Evolutionary conservation across 2,329 filamentous ascomycete genomes (phyloP).

Genomic region (Claviceps lovelessii): DNA sequence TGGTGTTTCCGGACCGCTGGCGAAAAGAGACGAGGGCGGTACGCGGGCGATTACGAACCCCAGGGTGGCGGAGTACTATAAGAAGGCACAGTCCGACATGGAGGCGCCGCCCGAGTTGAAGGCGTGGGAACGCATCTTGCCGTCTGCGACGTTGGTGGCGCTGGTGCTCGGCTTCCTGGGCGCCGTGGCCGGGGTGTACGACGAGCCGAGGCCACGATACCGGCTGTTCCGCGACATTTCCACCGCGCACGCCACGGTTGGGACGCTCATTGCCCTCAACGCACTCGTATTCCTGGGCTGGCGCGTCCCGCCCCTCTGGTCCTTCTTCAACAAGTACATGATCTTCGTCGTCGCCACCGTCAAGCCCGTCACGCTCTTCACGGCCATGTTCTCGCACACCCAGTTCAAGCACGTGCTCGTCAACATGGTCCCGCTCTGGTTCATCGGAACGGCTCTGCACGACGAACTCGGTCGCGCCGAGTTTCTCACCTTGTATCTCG

Average conservation of each 20-base stretch:
- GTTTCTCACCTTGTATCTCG: conserved; percentile 54
- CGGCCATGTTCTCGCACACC: conserved; percentile 57
- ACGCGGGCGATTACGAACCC: conserved; percentile 26
- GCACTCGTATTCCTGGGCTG: conserved; percentile 41
- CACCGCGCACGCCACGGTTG: conserved; percentile 50
- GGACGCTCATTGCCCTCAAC: conserved; percentile 46
- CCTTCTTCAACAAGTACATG: conserved; percentile 53
- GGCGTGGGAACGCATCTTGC: conserved; percentile 38
- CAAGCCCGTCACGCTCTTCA: conserved; percentile 44
- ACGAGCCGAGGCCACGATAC: conserved; percentile 34
- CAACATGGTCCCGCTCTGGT: conserved; percentile 53
- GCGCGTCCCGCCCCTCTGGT: conserved; percentile 52
- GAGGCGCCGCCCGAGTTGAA: conserved; percentile 36
- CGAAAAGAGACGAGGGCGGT: conserved; percentile 23
- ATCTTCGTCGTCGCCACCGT: conserved; percentile 51
- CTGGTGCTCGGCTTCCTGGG: conserved; percentile 30
- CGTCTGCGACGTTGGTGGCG: conserved; percentile 34
- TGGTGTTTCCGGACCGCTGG: conserved; percentile 24
- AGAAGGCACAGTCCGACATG: conserved; percentile 35
- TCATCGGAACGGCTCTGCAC: conserved; percentile 53
- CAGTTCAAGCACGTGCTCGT: conserved; percentile 40
- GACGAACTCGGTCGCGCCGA: conserved; percentile 55
- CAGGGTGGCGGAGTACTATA: conserved; percentile 24
- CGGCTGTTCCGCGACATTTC: conserved; percentile 47
- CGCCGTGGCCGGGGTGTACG: conserved; percentile 34